Base-by-base conservation (phyloP, 2,329 filamentous ascomycete genomes). In the Scedosporium minutisporum region DNA sequence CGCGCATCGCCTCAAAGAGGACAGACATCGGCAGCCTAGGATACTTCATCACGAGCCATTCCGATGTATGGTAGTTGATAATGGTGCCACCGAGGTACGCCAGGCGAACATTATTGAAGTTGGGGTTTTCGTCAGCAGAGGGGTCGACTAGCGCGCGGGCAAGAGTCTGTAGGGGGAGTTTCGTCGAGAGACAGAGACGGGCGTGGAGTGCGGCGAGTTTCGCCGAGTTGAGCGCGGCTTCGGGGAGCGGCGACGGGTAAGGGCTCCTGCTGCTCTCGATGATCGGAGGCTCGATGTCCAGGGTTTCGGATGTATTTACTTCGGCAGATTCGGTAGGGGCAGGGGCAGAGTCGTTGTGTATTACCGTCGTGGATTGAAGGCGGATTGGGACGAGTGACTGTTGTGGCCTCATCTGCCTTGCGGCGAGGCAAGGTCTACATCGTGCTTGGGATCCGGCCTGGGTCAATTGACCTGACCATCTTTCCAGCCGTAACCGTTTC, bases 141-240 rank as follows among this genome's bases (percentile, higher is more conserved):
- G 87, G 79, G 74, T 96, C 90, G 70, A 97, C 84, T 65, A 99
- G 86, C 62, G 91, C 86, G 65, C 93, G 86, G 65, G 91, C 93
- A 67, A 99, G 85, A 4, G 90, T 93, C 78, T 95, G 83, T 64
- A 96, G 77, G 42, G 95, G 93, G 66, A 97, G 83, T 76, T 89
- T 90, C 65, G 84, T 82, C 25, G 93, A 88, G 63, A 99, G 86
- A 48, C 86, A 86, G 65, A 99, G 84, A 74, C 95, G 90, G 69
- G 93, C 91, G 75, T 97, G 93, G 57, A 99, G 85, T 67, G 95
- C 93, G 66, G 92, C 87, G 69, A 99, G 88, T 79, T 97, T 97
- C 65, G 92, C 87, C 57, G 93, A 97, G 67, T 80, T 75, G 64
- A 81, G 77, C 53, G 91, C 89, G 67, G 82, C 81, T 69, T 83